Base-by-base conservation (phyloP, 2,329 filamentous ascomycete species). In the Colletotrichum chlorophyti region DNA sequence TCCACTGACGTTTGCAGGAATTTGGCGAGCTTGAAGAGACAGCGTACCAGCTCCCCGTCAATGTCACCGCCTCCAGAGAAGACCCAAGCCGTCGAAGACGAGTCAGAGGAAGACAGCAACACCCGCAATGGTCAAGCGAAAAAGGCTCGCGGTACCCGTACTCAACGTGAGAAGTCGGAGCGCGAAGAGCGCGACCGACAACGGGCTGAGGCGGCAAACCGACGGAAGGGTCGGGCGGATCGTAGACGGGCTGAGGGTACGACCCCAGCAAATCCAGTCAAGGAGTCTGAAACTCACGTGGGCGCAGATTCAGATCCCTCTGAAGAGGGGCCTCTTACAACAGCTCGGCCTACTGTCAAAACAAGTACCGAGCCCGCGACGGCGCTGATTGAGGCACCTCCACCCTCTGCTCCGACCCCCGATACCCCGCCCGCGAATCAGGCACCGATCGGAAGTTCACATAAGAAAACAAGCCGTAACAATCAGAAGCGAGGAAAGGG, bases 221-320 rank as follows among this genome's bases (percentile, higher is more conserved):
- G 93, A 71, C 84, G 93, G 60, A 95, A 94, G 79, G 91, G 89
- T 47, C 85, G 92, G 53, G 88, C 90, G 37, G 93, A 95, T 65
- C 84, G 91, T 62, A 85, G 93, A 65, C 88, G 91, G 71, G 88
- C 83, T 64, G 93, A 97, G 69, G 92, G 92, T 93, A 80, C 68
- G 77, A 65, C 40, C 53, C 48, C 54, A 35, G 53, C 62, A 12
- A 67, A 62, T 50, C 53, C 64, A 23, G 61, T 63, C 35, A 65
- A 70, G 69, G 64, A 68, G 37, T 61, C 61, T 48, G 68, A 74
- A 64, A 70, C 74, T 76, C 62, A 77, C 69, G 51, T 65, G 64
- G 67, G 65, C 60, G 63, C 65, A 89, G 90, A 93, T 68, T 90
- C 89, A 26, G 90, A 92, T 66, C 82, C 86, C 26, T 85, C 87